Evolutionary conservation across 106 monocot species (phyloP).

Genomic region (Vanilla planifolia): DNA sequence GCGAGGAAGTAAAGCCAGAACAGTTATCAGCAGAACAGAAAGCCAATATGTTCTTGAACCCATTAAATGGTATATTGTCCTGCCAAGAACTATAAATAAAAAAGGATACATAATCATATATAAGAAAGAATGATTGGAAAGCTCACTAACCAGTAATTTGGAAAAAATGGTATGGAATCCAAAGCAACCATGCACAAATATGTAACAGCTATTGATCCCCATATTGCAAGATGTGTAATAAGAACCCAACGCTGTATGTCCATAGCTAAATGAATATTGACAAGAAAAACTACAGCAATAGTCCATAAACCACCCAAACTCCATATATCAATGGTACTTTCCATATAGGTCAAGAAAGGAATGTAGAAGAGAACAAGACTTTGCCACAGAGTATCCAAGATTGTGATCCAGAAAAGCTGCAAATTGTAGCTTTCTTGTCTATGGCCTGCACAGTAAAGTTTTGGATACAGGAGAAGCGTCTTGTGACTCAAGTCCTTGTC

Average conservation of each 20-base stretch:
- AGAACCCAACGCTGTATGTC: slow-evolving; percentile 79
- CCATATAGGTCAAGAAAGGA: slow-evolving; percentile 65
- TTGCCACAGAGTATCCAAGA: slow-evolving; percentile 95
- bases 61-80: slow-evolving; percentile 84
- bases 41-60: slow-evolving; percentile 77
- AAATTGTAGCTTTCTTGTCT: slow-evolving; percentile 92
- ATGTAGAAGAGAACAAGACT: slow-evolving; percentile 95
- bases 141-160: slow-evolving; percentile 78
- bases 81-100: slow-evolving; percentile 29
- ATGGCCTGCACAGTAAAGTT: slow-evolving; percentile 80
- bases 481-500: slow-evolving; percentile 89
- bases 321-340: slow-evolving; percentile 89
- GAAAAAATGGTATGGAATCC: slow-evolving; percentile 83
- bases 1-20: slow-evolving; percentile 85
- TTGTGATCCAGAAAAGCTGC: slow-evolving; percentile 87
- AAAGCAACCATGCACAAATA: slow-evolving; percentile 78
- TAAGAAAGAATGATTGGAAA: slow-evolving; percentile 9
- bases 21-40: slow-evolving; percentile 65
- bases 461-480: slow-evolving; percentile 80
- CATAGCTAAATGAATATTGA: slow-evolving; percentile 93
- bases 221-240: slow-evolving; percentile 77
- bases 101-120: background rate
- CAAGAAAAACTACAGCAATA: slow-evolving; percentile 86
- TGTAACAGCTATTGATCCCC: slow-evolving; percentile 82
- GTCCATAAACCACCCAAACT: slow-evolving; percentile 96